Base-by-base conservation (phyloP, 1,284 basidiomycete genomes). In the Melampsora larici-populina region DNA sequence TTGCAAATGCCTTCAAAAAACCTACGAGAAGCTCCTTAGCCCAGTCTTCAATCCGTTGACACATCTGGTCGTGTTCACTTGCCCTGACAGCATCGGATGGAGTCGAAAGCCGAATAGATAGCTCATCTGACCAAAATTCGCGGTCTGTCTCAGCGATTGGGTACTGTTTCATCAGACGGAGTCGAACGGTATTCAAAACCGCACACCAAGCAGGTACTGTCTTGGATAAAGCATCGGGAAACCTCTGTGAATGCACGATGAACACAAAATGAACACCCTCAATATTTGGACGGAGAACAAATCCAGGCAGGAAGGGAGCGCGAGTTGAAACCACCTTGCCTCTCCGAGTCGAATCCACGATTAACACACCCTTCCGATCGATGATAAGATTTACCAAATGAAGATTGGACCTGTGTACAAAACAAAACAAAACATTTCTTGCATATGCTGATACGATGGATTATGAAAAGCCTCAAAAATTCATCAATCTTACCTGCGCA, bases 141-240 rank as follows among this genome's bases (percentile, higher is more conserved):
- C 26, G 62, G n/a, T 64, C 78, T 78, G 71, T 55, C 79, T 80
- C 31, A 81, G 81, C 76, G 80, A 85, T 65, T 83, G 84, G 66
- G 82, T 81, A 21, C 81, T 79, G 65, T 15, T 73, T 78, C 18
- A 90, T 81, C 0, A 79, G 72, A 21, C 70, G 31, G 76, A 80
- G 26, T 8, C 80, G 81, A 3, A 93, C 92, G 9, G 88, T 87
- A 82, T 97, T 98, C 80, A 98, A 86, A 2, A 96, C 93, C 1
- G 92, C 87, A 83, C 96, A 98, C 96, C 96, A 99, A 65, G 95
- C 92, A 0, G 96, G 94, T 0, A 97, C 88, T 0, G 96, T 98
- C 84, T 98, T 98, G 6, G 92, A 92, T 0, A 98, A 86, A 0
- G 95, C 94, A 81, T 99, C 96, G 0, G 96, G 96, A 80, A 96